Evolutionary conservation across 495 filamentous ascomycete genomes (phyloP).

Genomic region (Tuber calosporum): DNA sequence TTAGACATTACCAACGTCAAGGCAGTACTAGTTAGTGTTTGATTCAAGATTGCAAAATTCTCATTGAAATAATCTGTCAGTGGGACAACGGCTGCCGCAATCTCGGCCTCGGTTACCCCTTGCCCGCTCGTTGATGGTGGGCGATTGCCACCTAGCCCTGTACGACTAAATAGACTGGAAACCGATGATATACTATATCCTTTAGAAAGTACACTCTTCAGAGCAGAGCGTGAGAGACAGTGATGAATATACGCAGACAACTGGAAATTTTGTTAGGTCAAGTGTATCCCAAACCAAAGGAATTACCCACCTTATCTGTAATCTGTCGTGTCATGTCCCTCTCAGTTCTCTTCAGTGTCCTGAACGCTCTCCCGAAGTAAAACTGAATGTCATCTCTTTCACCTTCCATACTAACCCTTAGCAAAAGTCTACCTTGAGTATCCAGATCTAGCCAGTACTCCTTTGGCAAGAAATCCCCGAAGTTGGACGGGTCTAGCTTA

Average conservation of each 20-base stretch:
- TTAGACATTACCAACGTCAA: slow-evolving; percentile 98
- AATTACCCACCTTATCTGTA: slow-evolving; percentile 75
- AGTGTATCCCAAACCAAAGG: slow-evolving; percentile 3
- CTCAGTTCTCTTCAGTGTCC: slow-evolving; percentile 87
- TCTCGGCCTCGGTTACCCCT: slow-evolving; percentile 60
- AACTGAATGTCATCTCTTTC: slow-evolving; percentile 98
- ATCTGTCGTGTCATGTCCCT: slow-evolving; percentile 97
- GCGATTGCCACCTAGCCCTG: slow-evolving; percentile 43
- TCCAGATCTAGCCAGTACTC: slow-evolving; percentile 98
- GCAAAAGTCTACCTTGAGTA: slow-evolving; percentile 80
- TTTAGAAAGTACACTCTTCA: slow-evolving; percentile 64
- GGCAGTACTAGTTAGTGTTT: slow-evolving; percentile 81
- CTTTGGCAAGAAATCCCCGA: slow-evolving; percentile 81
- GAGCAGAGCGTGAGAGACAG: slow-evolving; percentile 71
- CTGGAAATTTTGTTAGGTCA: slow-evolving; percentile 45
- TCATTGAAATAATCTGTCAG: slow-evolving; percentile 98
- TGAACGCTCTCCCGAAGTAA: slow-evolving; percentile 95
- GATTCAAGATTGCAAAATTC: slow-evolving; percentile 98
- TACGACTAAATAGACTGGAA: slow-evolving; percentile 67
- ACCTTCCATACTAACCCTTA: slow-evolving; percentile 96
- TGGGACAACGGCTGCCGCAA: slow-evolving; percentile 73
- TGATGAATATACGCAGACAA: slow-evolving; percentile 91
- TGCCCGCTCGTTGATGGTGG: slow-evolving; percentile 51
- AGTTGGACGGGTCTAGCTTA: slow-evolving; percentile 90
- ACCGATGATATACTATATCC: slow-evolving; percentile 69